Evolutionary conservation across 2,329 filamentous ascomycete species (phyloP).

Genomic region (Plectosphaerella plurivora): DNA sequence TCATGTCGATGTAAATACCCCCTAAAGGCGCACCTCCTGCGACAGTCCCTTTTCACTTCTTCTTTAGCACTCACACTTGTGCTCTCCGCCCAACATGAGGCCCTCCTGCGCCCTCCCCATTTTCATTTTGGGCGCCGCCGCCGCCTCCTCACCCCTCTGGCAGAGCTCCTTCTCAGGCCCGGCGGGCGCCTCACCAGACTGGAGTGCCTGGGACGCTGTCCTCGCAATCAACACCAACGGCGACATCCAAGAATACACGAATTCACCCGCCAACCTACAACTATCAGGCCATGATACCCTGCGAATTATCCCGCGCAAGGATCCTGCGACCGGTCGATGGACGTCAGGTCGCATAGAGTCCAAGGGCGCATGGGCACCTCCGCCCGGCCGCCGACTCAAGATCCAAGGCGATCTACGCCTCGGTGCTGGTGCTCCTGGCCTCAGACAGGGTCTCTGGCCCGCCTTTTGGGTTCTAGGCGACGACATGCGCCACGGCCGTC

Average conservation of each 20-base stretch:
- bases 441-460: slow-evolving; percentile 53
- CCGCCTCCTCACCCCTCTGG: neutral
- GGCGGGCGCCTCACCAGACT: slow-evolving; percentile 5
- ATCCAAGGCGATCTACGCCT: slow-evolving; percentile 43
- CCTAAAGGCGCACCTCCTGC: too few species aligned
- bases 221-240: slow-evolving; percentile 42
- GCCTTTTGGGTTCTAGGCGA: slow-evolving; percentile 56
- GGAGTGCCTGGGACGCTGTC: slow-evolving; percentile 1
- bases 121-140: neutral
- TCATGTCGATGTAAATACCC: too few species aligned
- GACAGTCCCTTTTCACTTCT: too few species aligned
- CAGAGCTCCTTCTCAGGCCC: neutral
- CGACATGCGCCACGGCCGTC: slow-evolving; percentile 37
- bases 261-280: slow-evolving; percentile 41
- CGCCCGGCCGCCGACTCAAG: slow-evolving; percentile 37
- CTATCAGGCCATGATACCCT: slow-evolving; percentile 44
- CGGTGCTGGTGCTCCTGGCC: slow-evolving; percentile 28
- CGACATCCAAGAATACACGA: slow-evolving; percentile 46
- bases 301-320: slow-evolving; percentile 44
- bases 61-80: too few species aligned
- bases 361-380: slow-evolving; percentile 40
- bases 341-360: slow-evolving; percentile 52
- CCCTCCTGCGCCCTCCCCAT: neutral
- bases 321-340: slow-evolving; percentile 34
- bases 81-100: neutral